Conservation (phyloP, 768 basidiomycete species). For the Sporobolomyces phaffii region DNA sequence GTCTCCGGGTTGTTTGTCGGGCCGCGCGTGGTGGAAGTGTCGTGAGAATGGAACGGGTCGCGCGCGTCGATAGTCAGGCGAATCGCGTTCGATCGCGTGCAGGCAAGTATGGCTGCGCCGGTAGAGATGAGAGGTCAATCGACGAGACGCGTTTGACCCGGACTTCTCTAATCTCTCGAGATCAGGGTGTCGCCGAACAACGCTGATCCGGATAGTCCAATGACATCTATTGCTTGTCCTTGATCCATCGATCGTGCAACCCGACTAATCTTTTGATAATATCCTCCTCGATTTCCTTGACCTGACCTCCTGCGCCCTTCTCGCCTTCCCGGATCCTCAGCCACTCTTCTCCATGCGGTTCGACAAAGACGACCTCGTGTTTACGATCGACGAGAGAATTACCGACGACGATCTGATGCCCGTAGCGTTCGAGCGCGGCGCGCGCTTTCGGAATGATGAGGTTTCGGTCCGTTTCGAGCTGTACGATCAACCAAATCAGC, state of each 20-base stretch:
- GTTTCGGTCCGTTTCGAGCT: conserved; percentile 86
- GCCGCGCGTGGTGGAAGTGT: not conserved
- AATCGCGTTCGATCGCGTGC: too few species aligned
- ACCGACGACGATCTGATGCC: conserved; percentile 94
- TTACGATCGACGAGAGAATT: conserved; percentile 91
- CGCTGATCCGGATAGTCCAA: too few species aligned
- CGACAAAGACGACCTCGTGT: conserved; percentile 81
- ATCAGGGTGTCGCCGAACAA: too few species aligned
- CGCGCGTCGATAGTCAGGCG: too few species aligned
- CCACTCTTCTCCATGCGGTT: conserved; percentile 39
- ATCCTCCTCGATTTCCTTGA: conserved; percentile 86
- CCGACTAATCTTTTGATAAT: conserved; percentile 70
- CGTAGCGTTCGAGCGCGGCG: conserved; percentile 81
- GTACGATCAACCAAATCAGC: too few species aligned
- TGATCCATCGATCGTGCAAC: conserved; percentile 66
- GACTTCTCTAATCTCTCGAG: too few species aligned
- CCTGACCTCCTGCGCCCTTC: conserved; percentile 46
- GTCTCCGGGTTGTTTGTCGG: not conserved
- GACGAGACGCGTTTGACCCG: too few species aligned
- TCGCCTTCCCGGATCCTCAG: conserved; percentile 38
- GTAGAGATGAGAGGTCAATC: too few species aligned
- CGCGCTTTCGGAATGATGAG: conserved; percentile 87
- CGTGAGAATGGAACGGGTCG: not conserved
- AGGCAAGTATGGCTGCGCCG: too few species aligned
- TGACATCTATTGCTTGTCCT: conserved; percentile 2